Base-by-base conservation (phyloP, 805 yeast species). In the Ogataea polymorpha region DNA sequence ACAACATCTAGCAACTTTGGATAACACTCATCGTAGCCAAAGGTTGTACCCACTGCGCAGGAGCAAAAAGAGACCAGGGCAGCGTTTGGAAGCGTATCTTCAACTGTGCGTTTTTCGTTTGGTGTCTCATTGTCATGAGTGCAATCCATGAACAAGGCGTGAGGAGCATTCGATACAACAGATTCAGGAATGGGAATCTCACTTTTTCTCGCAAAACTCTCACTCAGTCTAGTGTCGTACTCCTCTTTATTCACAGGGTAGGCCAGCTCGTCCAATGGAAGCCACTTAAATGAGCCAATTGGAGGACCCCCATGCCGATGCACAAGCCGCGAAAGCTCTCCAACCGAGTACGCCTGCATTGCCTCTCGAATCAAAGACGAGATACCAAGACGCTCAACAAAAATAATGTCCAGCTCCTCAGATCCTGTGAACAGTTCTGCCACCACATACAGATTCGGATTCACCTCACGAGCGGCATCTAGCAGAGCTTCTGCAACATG, bases 121-220 rank as follows among this genome's bases (percentile, higher is more conserved):
- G 97, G 96, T 15, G 80, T 82, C 64, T 89, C 93, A 58, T 91
- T 91, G 62, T 91, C 99, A 61, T 91, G 99, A 2, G 98, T 90
- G 56, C 97, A 91, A 58, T 93, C 98, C 97, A 93, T 91, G 53
- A 91, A 84, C 53, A 93, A 69, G 0, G 98, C 96, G 65, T 89
- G 97, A 4, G 96, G 95, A n/a, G 82, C 79, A 32, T 81, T 76
- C 4, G 82, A 71, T 2, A 80, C 70, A 34, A 91, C 70, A 8
- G 77, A 69, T 49, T 72, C 73, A 2, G 95, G 91, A 35, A 86
- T 72, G 45, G 79, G 79, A 46, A 84, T 66, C 58, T 84, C 89
- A 5, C 89, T 77, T 17, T 67, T 70, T 24, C 71, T 61, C 30
- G 56, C 63, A 8, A 58, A 53, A 42, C 55, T 58, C 39, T 61